phyloP scores from a whole-genome alignment of 192 early-diverging fungal species.

The Backusella mclennaniae region DNA sequence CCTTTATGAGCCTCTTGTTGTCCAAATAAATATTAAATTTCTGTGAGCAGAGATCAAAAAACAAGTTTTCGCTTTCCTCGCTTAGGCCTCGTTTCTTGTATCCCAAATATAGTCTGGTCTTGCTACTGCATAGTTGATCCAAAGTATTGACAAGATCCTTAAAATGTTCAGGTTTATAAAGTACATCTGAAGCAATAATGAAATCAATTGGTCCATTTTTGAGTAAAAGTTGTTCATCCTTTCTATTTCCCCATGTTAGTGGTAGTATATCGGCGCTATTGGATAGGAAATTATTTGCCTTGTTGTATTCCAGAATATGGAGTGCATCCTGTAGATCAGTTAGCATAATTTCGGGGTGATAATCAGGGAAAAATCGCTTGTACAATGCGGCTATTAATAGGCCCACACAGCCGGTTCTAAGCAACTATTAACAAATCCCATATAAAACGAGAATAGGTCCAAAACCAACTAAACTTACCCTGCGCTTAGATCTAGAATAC shows the following conservation, averaged over 20 bases:
- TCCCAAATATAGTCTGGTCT: neutral
- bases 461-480: conserved; percentile 22
- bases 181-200: conserved; percentile 46
- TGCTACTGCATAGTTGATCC: neutral
- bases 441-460: conserved; percentile 1
- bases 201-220: conserved; percentile 23
- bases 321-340: conserved; percentile 44
- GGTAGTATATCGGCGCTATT: conserved; percentile 5
- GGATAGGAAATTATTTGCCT: conserved; percentile 11
- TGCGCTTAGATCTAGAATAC: conserved; percentile 44
- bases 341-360: conserved; percentile 20
- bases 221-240: neutral
- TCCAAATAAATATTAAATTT: neutral
- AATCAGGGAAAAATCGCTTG: neutral
- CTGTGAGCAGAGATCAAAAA: neutral
- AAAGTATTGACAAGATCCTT: conserved; percentile 26
- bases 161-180: conserved; percentile 35
- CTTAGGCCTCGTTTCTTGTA: neutral
- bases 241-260: conserved; percentile 13
- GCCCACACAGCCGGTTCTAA: conserved; percentile 21
- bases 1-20: neutral
- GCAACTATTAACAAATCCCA: no score
- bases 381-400: neutral
- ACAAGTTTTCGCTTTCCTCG: neutral
- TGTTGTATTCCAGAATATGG: conserved; percentile 30